Conservation (phyloP, 148 eudicot genomes). For the Fallopia convolvulus region DNA sequence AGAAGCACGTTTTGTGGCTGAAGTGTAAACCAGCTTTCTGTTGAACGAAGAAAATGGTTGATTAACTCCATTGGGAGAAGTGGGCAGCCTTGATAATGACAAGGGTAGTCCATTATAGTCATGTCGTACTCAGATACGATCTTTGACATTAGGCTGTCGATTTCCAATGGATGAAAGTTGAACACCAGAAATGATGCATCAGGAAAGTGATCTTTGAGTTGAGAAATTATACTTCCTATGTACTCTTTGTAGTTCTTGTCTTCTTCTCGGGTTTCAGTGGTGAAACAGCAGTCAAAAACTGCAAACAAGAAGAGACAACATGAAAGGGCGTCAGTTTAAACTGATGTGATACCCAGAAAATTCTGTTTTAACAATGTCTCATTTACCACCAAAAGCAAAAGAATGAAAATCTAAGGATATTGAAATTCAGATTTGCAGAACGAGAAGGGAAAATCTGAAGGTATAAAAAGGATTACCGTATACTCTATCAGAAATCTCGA, state of each 20-base stretch:
- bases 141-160: constrained; percentile 46
- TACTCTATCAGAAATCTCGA: constrained; percentile 77
- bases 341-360: background rate
- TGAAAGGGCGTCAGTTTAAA: background rate
- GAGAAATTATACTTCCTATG: constrained; percentile 42
- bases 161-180: constrained; percentile 48
- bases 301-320: constrained; percentile 7
- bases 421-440: background rate
- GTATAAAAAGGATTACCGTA: constrained; percentile 36
- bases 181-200: constrained; percentile 76
- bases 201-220: constrained; percentile 52
- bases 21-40: constrained; percentile 87
- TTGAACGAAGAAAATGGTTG: constrained; percentile 73
- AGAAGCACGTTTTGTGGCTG: constrained; percentile 68
- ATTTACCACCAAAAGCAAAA: too few species aligned
- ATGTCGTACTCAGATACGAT: constrained; percentile 59
- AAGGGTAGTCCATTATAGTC: constrained; percentile 87
- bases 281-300: constrained; percentile 90
- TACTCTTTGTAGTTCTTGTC: constrained; percentile 59
- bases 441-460: background rate
- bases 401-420: too few species aligned
- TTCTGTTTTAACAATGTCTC: too few species aligned
- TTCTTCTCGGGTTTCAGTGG: constrained; percentile 43
- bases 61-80: constrained; percentile 75
- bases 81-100: constrained; percentile 77